Percentiles rank a stretch among this genome's conserved stretches.
Evolutionary conservation across 345 rosid genomes (phyloP).

Genomic region (Psidium guajava): DNA sequence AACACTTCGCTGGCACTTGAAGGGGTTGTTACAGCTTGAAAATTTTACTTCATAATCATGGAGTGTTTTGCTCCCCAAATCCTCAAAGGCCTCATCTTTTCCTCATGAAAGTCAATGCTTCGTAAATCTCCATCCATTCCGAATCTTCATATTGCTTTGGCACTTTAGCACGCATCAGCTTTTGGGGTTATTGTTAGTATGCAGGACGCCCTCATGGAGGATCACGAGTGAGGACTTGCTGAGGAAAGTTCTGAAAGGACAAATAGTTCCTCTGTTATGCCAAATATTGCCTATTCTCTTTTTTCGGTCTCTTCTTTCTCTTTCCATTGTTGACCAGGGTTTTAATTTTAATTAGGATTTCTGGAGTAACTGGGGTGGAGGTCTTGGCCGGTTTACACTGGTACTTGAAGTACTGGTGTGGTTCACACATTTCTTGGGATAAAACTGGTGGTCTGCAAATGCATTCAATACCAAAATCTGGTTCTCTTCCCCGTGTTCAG

Average conservation of each 20-base stretch:
- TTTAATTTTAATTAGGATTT: conserved; percentile 26
- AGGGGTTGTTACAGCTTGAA: neutral
- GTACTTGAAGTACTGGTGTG: conserved; percentile 57
- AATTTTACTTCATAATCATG: neutral
- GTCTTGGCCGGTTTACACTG: conserved; percentile 56
- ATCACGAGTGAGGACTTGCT: neutral
- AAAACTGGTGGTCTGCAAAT: conserved; percentile 60
- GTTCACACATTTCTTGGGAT: conserved; percentile 59
- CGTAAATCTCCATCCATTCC: neutral
- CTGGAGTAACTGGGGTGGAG: conserved; percentile 59
- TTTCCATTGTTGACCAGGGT: neutral
- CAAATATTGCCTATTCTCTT: neutral
- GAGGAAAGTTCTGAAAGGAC: neutral
- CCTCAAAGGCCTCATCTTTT: neutral
- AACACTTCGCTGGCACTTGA: neutral
- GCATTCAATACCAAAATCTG: conserved; percentile 29
- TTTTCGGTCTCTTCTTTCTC: neutral
- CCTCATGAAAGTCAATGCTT: neutral
- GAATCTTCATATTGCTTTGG: neutral
- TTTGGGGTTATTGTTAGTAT: neutral
- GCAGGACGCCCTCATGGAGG: neutral
- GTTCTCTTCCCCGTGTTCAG: conserved; percentile 40
- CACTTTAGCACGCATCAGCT: neutral
- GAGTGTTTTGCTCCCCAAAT: neutral
- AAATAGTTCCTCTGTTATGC: neutral